A percentile compares a stretch with the other conserved stretches of the same genome.
Conservation (phyloP, 768 basidiomycete genomes). For the Porpolomopsis calyptriformis region DNA sequence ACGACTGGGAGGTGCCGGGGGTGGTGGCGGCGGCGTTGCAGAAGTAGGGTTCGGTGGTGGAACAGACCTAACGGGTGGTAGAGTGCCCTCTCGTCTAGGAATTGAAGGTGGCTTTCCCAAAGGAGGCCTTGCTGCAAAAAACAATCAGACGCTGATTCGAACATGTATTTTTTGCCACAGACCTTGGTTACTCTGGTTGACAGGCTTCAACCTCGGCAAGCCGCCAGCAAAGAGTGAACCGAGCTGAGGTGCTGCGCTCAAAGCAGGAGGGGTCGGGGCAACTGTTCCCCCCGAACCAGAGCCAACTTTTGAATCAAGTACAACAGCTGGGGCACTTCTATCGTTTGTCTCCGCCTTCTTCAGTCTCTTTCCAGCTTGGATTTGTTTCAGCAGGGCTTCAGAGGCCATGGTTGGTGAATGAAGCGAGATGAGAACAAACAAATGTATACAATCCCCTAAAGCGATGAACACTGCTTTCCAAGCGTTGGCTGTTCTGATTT, state of each 20-base stretch:
- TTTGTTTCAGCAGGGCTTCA: constrained; percentile 65
- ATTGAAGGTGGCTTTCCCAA: constrained; percentile 60
- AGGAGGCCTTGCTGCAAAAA: constrained; percentile 43
- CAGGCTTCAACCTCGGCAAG: constrained; percentile 80
- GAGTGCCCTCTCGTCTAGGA: constrained; percentile 37
- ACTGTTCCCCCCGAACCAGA: constrained; percentile 29
- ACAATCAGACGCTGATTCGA: constrained; percentile 9
- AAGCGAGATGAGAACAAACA: neutral
- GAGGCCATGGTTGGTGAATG: constrained; percentile 45
- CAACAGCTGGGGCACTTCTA: constrained; percentile 58
- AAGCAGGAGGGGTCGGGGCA: constrained; percentile 18
- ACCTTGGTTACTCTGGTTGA: constrained; percentile 55
- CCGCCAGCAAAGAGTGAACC: constrained; percentile 85
- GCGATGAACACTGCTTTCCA: too few relatives aligned
- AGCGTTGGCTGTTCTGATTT: neutral
- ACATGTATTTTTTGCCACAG: constrained; percentile 13
- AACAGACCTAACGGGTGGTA: constrained; percentile 17
- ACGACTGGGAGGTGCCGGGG: constrained; percentile 4
- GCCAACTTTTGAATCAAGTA: constrained; percentile 30
- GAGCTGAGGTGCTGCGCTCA: constrained; percentile 64
- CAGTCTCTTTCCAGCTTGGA: constrained; percentile 71
- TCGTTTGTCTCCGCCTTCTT: constrained; percentile 82
- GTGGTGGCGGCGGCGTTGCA: neutral
- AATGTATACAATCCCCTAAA: too few relatives aligned
- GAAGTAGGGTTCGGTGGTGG: constrained; percentile 19